Percentiles rank a stretch among this genome's conserved stretches.
phyloP scores from a whole-genome alignment of 148 eudicot species.

The Vaccinium myrtillus region DNA sequence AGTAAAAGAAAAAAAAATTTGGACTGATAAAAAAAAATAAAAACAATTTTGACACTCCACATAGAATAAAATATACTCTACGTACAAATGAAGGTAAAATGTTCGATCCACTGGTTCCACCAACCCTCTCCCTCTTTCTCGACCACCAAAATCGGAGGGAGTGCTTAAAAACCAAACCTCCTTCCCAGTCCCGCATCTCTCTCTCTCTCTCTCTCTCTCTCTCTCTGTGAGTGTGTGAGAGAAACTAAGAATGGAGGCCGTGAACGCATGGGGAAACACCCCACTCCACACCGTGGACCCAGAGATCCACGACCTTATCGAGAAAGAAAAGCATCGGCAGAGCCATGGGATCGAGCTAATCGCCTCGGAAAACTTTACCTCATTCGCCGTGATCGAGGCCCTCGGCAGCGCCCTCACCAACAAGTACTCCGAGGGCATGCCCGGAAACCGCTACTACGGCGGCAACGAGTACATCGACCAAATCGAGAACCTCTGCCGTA shows the following conservation, averaged over 20 bases:
- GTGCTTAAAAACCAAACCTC: too few relatives aligned
- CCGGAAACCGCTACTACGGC: conserved; percentile 84
- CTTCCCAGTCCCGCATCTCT: too few relatives aligned
- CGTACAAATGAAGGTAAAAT: too few relatives aligned
- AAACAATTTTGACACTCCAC: too few relatives aligned
- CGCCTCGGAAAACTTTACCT: conserved; percentile 94
- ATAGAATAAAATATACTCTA: too few relatives aligned
- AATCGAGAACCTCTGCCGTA: conserved; percentile 67
- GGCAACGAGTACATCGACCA: conserved; percentile 79
- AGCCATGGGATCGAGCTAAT: conserved; percentile 81
- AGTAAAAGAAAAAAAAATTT: too few relatives aligned
- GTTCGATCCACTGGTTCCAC: too few relatives aligned
- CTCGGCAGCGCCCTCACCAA: conserved; percentile 81
- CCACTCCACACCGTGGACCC: conserved; percentile 67
- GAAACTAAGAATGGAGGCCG: conserved; percentile 58
- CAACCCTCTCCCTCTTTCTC: too few relatives aligned
- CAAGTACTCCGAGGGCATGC: conserved; percentile 95
- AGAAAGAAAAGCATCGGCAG: conserved; percentile 82
- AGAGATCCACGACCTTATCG: conserved; percentile 81
- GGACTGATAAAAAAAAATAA: too few relatives aligned
- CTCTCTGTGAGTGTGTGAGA: too few relatives aligned
- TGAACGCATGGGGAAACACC: conserved; percentile 66
- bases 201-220: too few relatives aligned
- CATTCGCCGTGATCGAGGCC: conserved; percentile 87
- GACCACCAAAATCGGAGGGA: too few relatives aligned